Evolutionary conservation across 2,329 filamentous ascomycete species (phyloP).

Genomic region (Cordyceps cicadae): DNA sequence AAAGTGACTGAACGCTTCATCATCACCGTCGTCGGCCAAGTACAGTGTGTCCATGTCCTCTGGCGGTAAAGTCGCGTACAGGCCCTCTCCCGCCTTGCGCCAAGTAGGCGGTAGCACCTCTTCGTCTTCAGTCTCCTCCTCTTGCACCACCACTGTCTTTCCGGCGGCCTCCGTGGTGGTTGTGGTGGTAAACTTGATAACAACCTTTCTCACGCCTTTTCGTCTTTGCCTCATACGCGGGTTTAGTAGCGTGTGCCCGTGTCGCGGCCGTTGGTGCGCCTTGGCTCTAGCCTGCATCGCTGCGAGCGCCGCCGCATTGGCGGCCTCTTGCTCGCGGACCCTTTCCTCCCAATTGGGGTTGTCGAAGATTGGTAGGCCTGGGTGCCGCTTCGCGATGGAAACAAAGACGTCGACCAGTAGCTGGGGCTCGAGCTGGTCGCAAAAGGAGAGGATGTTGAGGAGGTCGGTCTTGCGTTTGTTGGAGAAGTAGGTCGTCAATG

Average conservation of each 20-base stretch:
- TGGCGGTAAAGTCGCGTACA: constrained; percentile 30
- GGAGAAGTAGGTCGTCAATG: constrained; percentile 31
- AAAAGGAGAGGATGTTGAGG: constrained; percentile 32
- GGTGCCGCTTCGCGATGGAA: constrained; percentile 34
- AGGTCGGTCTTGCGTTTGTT: constrained; percentile 29
- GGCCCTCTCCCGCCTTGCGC: constrained; percentile 30
- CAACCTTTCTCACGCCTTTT: constrained; percentile 26
- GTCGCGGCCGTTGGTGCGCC: constrained; percentile 19
- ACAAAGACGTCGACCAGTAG: constrained; percentile 34
- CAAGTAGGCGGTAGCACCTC: constrained; percentile 31
- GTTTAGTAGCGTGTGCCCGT: constrained; percentile 22
- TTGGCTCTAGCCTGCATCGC: constrained; percentile 6
- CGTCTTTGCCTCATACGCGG: constrained; percentile 23
- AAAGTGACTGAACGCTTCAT: constrained; percentile 37
- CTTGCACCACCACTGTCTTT: constrained; percentile 18
- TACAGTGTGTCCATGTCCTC: constrained; percentile 31
- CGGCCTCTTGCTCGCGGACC: constrained; percentile 6
- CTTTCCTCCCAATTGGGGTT: constrained; percentile 31
- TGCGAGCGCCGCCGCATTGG: not conserved
- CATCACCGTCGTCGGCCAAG: constrained; percentile 32
- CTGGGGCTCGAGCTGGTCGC: constrained; percentile 32
- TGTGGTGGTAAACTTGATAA: constrained; percentile 23
- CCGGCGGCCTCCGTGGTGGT: constrained; percentile 10
- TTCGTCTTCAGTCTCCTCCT: constrained; percentile 22
- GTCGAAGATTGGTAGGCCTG: constrained; percentile 34